phyloP scores from a whole-genome alignment of 2,329 filamentous ascomycete genomes.

The Blastomyces gilchristii region DNA sequence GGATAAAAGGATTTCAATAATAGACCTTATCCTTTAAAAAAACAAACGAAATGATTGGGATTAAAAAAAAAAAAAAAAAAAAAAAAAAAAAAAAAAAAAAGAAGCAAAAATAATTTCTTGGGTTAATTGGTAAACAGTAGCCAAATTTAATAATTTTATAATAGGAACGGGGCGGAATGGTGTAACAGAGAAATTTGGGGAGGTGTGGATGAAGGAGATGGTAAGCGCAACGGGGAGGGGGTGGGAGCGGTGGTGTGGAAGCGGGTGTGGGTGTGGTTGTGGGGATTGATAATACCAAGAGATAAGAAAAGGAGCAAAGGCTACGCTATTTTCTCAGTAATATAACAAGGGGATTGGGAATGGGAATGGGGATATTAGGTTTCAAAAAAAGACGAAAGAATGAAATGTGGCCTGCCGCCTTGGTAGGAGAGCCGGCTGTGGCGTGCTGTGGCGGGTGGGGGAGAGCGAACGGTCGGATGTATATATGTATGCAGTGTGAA shows the following conservation, averaged over 20 bases:
- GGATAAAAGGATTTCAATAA: background rate
- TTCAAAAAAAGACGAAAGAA: background rate
- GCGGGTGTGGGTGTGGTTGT: background rate
- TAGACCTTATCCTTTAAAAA: background rate
- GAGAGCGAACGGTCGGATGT: background rate
- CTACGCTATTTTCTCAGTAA: background rate
- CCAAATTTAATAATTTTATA: background rate
- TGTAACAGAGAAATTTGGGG: background rate
- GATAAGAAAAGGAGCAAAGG: background rate
- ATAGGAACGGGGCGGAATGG: background rate
- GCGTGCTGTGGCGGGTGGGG: background rate
- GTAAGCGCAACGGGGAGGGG: too few relatives aligned
- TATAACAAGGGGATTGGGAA: slow-evolving; percentile 1
- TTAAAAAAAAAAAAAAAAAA: background rate
- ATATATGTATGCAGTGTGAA: background rate
- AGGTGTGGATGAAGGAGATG: background rate
- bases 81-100: background rate
- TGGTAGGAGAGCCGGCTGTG: background rate
- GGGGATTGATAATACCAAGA: too few relatives aligned
- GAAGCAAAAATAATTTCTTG: background rate
- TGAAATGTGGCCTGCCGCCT: background rate
- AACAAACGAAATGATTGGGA: background rate
- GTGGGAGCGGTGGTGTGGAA: background rate
- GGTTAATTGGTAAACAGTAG: background rate
- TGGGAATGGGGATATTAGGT: background rate